Conservation (phyloP, 768 basidiomycete species). For the Ephemerocybe angulata region DNA sequence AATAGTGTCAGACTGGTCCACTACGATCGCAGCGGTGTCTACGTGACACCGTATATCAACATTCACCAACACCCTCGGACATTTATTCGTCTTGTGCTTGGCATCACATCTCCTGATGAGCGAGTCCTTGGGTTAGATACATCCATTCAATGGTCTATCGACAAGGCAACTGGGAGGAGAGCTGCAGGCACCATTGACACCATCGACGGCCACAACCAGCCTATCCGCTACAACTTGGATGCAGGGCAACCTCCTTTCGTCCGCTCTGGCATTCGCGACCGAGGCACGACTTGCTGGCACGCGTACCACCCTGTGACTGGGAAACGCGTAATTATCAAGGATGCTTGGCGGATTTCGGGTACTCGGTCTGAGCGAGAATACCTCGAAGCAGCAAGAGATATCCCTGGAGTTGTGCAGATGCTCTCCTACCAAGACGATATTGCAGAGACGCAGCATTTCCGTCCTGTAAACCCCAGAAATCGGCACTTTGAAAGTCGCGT, state of each 20-base stretch:
- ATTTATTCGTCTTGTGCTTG: constrained; percentile 20
- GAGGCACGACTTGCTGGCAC: constrained; percentile 21
- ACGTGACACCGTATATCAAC: constrained; percentile 11
- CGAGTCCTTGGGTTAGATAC: constrained; percentile 19
- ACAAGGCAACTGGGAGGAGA: not conserved
- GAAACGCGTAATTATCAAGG: constrained; percentile 17
- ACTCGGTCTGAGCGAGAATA: not conserved
- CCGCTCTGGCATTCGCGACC: constrained; percentile 16
- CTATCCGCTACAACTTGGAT: not conserved
- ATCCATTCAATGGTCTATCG: constrained; percentile 15
- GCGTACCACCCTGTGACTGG: constrained; percentile 2
- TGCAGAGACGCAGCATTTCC: constrained; percentile 1
- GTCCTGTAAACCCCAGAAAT: not conserved
- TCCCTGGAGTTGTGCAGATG: constrained; percentile 18
- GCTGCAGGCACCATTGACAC: constrained; percentile 2
- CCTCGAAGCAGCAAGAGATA: constrained; percentile 10
- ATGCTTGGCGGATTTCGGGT: constrained; percentile 18
- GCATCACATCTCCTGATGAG: constrained; percentile 15
- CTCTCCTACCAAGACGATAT: constrained; percentile 4
- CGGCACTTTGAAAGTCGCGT: constrained; percentile 5
- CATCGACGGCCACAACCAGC: not conserved
- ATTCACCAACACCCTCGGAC: constrained; percentile 13
- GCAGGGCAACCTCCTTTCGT: constrained; percentile 6
- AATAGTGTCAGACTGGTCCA: constrained; percentile 7
- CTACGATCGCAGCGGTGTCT: constrained; percentile 20